phyloP scores from a whole-genome alignment of 73 alveolate genomes.

The Paramecium caudatum region DNA sequence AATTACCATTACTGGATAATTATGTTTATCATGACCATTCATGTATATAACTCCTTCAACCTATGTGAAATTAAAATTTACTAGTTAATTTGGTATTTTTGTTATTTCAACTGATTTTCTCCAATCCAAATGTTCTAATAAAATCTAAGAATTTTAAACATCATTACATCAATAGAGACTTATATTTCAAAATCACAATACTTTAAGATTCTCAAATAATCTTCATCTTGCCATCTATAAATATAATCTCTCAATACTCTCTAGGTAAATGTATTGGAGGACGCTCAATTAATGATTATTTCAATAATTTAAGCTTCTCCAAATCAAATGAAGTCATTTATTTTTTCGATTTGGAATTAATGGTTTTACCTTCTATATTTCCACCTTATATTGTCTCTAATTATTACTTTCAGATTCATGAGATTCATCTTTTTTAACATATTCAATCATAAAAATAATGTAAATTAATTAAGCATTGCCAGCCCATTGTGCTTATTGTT shows the following conservation, averaged over 20 bases:
- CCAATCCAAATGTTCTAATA: background rate
- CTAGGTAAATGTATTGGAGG: background rate
- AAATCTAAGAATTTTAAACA: background rate
- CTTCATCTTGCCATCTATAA: slow-evolving; percentile 30
- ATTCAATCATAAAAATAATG: slow-evolving; percentile 26
- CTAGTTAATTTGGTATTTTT: background rate
- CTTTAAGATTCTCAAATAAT: background rate
- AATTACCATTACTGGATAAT: slow-evolving; percentile 4
- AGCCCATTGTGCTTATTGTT: slow-evolving; percentile 82
- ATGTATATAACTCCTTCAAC: slow-evolving; percentile 2
- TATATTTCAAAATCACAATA: slow-evolving; percentile 9
- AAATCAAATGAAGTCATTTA: background rate
- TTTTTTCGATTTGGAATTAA: slow-evolving; percentile 20
- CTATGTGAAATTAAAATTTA: background rate
- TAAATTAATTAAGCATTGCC: slow-evolving; percentile 68
- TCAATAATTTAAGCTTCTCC: background rate
- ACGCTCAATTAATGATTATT: background rate
- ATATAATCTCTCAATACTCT: background rate
- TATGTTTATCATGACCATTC: background rate
- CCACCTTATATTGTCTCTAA: too few relatives aligned
- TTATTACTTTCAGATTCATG: slow-evolving; percentile 11
- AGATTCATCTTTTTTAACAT: background rate
- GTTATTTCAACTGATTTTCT: background rate
- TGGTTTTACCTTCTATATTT: background rate
- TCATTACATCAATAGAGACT: background rate